phyloP scores from a whole-genome alignment of 1,284 basidiomycete species.

The Ustilago nuda region DNA sequence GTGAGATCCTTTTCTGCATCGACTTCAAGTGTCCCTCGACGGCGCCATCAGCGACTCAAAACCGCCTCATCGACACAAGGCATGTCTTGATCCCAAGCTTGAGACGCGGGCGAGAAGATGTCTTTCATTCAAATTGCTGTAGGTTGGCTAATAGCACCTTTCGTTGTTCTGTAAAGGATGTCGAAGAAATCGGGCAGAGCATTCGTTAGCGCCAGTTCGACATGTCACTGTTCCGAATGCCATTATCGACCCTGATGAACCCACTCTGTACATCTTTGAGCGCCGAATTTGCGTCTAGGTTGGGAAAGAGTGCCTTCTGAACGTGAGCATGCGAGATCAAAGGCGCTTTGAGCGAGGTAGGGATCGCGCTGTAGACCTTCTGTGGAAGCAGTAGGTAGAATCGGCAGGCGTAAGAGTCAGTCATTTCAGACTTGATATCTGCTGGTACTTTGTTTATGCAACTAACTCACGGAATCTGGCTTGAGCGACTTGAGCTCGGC shows the following conservation, averaged over 20 bases:
- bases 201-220: background rate
- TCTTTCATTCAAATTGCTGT: conserved; percentile 14
- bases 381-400: background rate
- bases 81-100: background rate
- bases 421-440: too few species aligned
- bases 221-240: background rate
- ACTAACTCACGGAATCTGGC: conserved; percentile 27
- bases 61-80: background rate
- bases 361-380: conserved; percentile 43
- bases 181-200: too few species aligned
- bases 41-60: background rate
- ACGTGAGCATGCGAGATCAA: conserved; percentile 38
- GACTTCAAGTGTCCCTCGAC: background rate
- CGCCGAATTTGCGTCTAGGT: conserved; percentile 29
- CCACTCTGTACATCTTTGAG: conserved; percentile 37
- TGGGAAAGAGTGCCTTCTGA: conserved; percentile 34
- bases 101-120: too few species aligned
- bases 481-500: conserved; percentile 37
- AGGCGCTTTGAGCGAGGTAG: conserved; percentile 20
- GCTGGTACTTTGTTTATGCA: background rate
- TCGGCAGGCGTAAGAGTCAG: too few species aligned
- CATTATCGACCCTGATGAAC: background rate
- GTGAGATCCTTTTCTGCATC: background rate
- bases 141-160: conserved; percentile 31
- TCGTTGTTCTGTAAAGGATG: conserved; percentile 17